Evolutionary conservation across 192 early-diverging fungal genomes (phyloP).

Genomic region (Backusella sp.): DNA sequence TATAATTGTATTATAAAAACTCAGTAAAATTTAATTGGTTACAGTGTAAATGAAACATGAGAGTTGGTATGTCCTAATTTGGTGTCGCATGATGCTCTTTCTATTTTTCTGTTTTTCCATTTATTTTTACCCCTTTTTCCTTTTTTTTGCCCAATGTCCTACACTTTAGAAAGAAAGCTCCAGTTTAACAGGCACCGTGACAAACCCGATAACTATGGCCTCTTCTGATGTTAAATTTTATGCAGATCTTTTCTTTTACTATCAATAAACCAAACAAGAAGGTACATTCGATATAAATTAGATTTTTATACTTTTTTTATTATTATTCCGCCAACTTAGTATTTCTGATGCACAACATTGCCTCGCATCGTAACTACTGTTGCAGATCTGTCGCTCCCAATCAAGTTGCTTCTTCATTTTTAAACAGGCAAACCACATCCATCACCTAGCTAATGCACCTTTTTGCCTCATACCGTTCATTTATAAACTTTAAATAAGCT

Average conservation of each 20-base stretch:
- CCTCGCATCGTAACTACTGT: background rate
- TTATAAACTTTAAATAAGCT: background rate
- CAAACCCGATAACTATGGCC: background rate
- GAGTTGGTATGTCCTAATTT: conserved; percentile 1
- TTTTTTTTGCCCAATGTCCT: background rate
- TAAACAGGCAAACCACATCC: background rate
- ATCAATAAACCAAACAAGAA: background rate
- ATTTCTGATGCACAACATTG: background rate
- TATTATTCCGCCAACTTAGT: background rate
- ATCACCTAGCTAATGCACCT: background rate
- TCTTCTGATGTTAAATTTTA: background rate
- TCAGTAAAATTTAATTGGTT: background rate
- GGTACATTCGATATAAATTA: background rate
- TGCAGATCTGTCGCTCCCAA: background rate
- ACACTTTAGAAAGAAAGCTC: background rate
- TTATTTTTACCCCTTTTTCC: conserved; percentile 10
- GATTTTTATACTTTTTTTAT: background rate
- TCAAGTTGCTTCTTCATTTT: background rate
- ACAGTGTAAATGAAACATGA: background rate
- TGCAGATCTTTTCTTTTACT: background rate
- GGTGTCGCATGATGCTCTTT: conserved; percentile 3
- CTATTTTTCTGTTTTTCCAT: conserved; percentile 7
- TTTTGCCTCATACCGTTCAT: background rate
- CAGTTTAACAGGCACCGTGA: background rate
- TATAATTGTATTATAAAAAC: background rate